phyloP scores from a whole-genome alignment of 2,329 filamentous ascomycete genomes.

The Myrmaecium sp. region DNA sequence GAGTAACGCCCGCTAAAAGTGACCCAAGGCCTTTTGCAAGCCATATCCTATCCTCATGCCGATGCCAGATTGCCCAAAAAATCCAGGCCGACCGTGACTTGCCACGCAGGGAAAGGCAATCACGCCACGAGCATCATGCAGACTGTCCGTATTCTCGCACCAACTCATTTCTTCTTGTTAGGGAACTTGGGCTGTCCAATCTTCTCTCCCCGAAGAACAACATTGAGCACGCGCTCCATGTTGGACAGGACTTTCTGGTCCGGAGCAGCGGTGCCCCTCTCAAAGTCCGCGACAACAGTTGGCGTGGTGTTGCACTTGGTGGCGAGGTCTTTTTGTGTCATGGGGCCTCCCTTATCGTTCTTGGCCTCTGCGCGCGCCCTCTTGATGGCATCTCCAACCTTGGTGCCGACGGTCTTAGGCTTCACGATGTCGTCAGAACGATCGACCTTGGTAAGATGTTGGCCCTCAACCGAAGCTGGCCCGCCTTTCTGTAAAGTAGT shows the following conservation, averaged over 20 bases:
- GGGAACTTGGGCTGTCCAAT: slow-evolving; percentile 72
- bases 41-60: too few species aligned
- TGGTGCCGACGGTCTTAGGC: slow-evolving; percentile 67
- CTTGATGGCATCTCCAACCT: slow-evolving; percentile 69
- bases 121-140: too few species aligned
- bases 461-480: slow-evolving; percentile 53
- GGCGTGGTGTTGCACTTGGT: slow-evolving; percentile 80
- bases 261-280: slow-evolving; percentile 59
- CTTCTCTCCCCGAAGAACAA: slow-evolving; percentile 71
- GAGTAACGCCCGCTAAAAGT: too few species aligned
- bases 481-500: too few species aligned
- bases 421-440: slow-evolving; percentile 95
- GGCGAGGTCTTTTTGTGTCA: slow-evolving; percentile 82
- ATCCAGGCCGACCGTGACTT: too few species aligned
- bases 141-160: too few species aligned
- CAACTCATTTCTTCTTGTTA: slow-evolving; percentile 46
- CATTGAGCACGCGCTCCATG: slow-evolving; percentile 74
- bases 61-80: too few species aligned
- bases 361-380: slow-evolving; percentile 63
- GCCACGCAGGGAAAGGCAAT: too few species aligned
- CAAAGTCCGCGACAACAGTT: slow-evolving; percentile 65
- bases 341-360: slow-evolving; percentile 52
- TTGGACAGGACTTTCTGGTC: slow-evolving; percentile 66
- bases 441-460: slow-evolving; percentile 95
- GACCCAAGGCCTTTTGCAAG: too few species aligned